phyloP scores from a whole-genome alignment of 2,329 filamentous ascomycete genomes.

The Herpomyces periplanetae region DNA sequence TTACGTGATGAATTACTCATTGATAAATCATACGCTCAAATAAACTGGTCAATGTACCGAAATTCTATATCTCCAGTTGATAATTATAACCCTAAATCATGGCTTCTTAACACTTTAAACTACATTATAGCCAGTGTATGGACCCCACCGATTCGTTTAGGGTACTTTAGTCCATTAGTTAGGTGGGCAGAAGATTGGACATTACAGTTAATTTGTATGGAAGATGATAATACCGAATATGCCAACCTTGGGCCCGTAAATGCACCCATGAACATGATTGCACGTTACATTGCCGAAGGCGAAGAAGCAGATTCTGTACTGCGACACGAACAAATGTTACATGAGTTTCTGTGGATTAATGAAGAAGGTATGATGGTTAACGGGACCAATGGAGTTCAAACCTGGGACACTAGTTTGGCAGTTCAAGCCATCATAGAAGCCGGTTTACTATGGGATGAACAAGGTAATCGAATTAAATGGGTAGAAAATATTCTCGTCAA shows the following conservation, averaged over 20 bases:
- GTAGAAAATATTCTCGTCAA: conserved; percentile 43
- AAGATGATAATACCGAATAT: conserved; percentile 71
- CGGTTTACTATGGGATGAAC: conserved; percentile 30
- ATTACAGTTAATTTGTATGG: conserved; percentile 48
- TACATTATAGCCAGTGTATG: conserved; percentile 41
- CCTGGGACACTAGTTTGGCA: conserved; percentile 72
- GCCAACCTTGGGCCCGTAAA: conserved; percentile 60
- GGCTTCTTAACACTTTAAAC: conserved; percentile 37
- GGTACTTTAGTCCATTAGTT: conserved; percentile 20
- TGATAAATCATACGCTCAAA: conserved; percentile 30
- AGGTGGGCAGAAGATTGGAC: conserved; percentile 37
- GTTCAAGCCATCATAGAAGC: conserved; percentile 47
- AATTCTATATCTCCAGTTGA: conserved; percentile 43
- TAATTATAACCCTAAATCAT: conserved; percentile 74
- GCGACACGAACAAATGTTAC: conserved; percentile 36
- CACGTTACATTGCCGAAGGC: conserved; percentile 49
- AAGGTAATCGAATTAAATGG: too few relatives aligned
- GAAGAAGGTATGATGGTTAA: conserved; percentile 71
- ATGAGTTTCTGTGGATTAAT: conserved; percentile 73
- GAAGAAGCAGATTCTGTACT: conserved; percentile 27
- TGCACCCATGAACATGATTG: conserved; percentile 53
- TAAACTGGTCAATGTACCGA: conserved; percentile 34
- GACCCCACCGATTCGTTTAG: conserved; percentile 31
- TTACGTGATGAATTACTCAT: conserved; percentile 48
- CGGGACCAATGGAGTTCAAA: conserved; percentile 89